Percentiles rank a stretch among this genome's conserved stretches.
phyloP scores from a whole-genome alignment of 164 flowering plant genomes.

The Vitis cinerea region DNA sequence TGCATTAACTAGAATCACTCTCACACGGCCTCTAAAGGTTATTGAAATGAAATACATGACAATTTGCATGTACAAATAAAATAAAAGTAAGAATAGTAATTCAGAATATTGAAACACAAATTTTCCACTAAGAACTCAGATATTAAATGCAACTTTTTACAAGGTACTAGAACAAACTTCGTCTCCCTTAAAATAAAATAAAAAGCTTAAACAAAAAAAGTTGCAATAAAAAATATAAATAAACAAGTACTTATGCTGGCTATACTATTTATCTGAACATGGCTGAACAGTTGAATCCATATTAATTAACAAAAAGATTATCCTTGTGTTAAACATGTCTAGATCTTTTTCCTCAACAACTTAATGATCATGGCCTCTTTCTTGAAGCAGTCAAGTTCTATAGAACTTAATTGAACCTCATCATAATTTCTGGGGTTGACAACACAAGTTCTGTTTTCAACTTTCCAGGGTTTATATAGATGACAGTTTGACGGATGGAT shows the following conservation, averaged over 20 bases:
- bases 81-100: too few relatives aligned
- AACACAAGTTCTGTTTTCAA: background rate
- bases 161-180: too few relatives aligned
- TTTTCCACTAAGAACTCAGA: too few relatives aligned
- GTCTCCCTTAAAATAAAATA: too few relatives aligned
- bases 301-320: background rate
- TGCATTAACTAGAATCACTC: too few relatives aligned
- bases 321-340: background rate
- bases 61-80: too few relatives aligned
- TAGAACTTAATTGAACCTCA: background rate
- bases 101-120: too few relatives aligned
- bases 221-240: background rate
- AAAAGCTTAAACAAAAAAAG: background rate
- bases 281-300: background rate
- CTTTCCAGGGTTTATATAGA: background rate
- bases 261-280: background rate
- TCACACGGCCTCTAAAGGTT: too few relatives aligned
- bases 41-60: too few relatives aligned
- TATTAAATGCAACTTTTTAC: too few relatives aligned
- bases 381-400: background rate
- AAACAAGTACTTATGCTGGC: background rate
- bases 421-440: background rate
- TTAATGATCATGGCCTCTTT: background rate
- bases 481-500: background rate
- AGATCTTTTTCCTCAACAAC: background rate